These are phyloP conservation scores for Cornus kousa DNA, from an alignment of 148 eudicot species.

Conservation along the genomic window DNA sequence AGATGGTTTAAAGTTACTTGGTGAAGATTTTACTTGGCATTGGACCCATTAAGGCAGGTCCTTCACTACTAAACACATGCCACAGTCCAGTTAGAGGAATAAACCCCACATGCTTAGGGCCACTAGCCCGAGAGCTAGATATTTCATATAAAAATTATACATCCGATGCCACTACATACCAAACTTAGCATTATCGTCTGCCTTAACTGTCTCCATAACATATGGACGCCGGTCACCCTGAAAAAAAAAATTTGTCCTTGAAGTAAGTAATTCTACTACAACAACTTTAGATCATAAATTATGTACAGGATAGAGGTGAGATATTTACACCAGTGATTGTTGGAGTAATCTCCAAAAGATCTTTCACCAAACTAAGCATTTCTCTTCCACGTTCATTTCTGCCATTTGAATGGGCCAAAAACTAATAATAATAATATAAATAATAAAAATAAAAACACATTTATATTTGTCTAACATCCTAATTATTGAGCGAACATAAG, in stretches of 20 bases:
- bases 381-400: slow-evolving; percentile 96
- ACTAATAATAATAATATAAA: neutral
- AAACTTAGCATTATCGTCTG: slow-evolving; percentile 89
- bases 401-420: slow-evolving; percentile 9
- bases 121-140: neutral
- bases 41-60: neutral
- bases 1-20: neutral
- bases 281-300: neutral
- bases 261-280: neutral
- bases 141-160: neutral
- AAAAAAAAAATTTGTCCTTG: neutral
- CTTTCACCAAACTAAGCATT: slow-evolving; percentile 76
- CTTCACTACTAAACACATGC: neutral
- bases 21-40: neutral
- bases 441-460: neutral
- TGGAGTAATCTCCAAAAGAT: slow-evolving; percentile 88
- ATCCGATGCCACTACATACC: slow-evolving; percentile 42
- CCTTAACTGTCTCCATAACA: slow-evolving; percentile 90
- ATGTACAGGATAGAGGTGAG: slow-evolving; percentile 17
- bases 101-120: neutral
- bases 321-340: slow-evolving; percentile 66
- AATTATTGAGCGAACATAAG: neutral
- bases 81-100: neutral
- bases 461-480: neutral
- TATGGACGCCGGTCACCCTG: slow-evolving; percentile 92